Percentiles rank a stretch among this genome's conserved stretches.
Evolutionary conservation across 495 filamentous ascomycete species (phyloP).

Genomic region (Xylaria curta): DNA sequence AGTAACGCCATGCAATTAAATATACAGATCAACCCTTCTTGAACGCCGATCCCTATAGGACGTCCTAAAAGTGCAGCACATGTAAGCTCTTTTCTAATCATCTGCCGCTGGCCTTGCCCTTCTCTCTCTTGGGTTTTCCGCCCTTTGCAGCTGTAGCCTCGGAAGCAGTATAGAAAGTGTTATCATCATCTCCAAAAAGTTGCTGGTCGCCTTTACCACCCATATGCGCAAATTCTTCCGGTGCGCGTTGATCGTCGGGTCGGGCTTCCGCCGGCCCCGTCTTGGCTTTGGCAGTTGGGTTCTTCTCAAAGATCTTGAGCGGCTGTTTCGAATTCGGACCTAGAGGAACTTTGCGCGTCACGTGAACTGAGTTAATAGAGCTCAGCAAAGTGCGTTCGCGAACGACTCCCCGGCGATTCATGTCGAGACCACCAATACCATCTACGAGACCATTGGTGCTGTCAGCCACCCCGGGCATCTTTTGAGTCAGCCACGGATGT

Average conservation of each 20-base stretch:
- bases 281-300: conserved; percentile 50
- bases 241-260: conserved; percentile 67
- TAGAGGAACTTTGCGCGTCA: conserved; percentile 65
- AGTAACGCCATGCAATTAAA: conserved; percentile 14
- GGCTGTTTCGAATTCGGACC: conserved; percentile 58
- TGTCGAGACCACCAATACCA: conserved; percentile 79
- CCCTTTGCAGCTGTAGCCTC: conserved; percentile 43
- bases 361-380: conserved; percentile 77
- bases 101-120: conserved; percentile 18
- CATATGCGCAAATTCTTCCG: conserved; percentile 78
- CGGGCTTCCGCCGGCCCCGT: conserved; percentile 57
- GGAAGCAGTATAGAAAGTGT: conserved; percentile 52
- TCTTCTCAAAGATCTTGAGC: conserved; percentile 82
- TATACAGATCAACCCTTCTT: conserved; percentile 14
- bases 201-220: conserved; percentile 83
- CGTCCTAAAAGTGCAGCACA: background rate
- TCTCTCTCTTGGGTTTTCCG: conserved; percentile 38
- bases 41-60: background rate
- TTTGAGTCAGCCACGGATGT: conserved; percentile 84
- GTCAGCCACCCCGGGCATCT: conserved; percentile 66
- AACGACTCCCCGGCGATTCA: conserved; percentile 77
- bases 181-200: conserved; percentile 70
- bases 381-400: conserved; percentile 87
- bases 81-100: conserved; percentile 5
- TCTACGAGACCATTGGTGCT: conserved; percentile 93